phyloP scores from a whole-genome alignment of 2,329 filamentous ascomycete species.

The Cryphonectria parasitica region DNA sequence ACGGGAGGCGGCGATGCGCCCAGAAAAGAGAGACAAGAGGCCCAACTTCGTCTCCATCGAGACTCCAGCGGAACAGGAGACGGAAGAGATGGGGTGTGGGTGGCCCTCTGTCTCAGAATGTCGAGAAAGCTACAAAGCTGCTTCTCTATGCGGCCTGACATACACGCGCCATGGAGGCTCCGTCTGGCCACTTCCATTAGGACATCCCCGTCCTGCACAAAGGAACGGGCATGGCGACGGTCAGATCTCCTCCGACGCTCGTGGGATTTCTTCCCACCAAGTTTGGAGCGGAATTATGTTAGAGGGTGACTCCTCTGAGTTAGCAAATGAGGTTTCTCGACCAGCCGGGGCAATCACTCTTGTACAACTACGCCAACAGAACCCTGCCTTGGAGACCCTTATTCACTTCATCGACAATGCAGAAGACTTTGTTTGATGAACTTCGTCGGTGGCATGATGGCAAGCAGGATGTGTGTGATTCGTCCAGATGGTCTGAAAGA shows the following conservation, averaged over 20 bases:
- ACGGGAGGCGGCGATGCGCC: background rate
- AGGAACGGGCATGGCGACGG: background rate
- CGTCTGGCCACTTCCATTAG: background rate
- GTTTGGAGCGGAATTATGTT: background rate
- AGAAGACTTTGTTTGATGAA: background rate
- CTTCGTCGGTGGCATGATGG: background rate
- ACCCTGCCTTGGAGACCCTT: background rate
- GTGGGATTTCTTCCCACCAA: background rate
- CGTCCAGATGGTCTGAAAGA: background rate
- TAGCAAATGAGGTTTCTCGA: background rate
- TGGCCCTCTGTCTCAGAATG: background rate
- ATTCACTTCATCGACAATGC: background rate
- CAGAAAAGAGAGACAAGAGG: too few species aligned
- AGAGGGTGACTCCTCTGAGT: background rate
- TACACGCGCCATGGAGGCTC: background rate
- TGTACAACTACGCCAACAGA: background rate
- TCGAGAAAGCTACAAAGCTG: background rate
- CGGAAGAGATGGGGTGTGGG: background rate
- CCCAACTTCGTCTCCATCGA: background rate
- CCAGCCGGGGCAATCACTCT: background rate
- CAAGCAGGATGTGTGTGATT: background rate
- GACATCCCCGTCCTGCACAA: background rate
- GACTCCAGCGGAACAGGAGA: background rate
- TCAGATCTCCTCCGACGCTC: background rate
- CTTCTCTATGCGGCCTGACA: background rate